Evolutionary conservation across 345 rosid species (phyloP).

Genomic region (Eucalyptus polyanthemos): DNA sequence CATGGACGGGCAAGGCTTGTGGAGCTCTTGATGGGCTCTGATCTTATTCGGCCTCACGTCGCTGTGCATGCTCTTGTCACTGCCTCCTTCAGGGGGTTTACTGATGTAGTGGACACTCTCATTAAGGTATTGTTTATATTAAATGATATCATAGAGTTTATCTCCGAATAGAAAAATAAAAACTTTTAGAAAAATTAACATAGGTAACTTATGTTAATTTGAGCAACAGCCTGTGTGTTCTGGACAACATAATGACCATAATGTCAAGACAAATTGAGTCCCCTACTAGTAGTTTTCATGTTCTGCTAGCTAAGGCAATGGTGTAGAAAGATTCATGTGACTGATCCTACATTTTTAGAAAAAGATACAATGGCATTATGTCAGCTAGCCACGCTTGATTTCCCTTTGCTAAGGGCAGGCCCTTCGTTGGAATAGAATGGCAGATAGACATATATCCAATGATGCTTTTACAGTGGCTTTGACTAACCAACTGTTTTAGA

Average conservation of each 20-base stretch:
- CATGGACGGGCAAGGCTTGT: conserved; percentile 58
- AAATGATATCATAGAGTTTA: neutral
- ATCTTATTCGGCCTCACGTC: conserved; percentile 73
- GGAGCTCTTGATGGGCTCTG: conserved; percentile 81
- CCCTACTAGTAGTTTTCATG: neutral
- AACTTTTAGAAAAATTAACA: neutral
- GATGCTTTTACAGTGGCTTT: neutral
- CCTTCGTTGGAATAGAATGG: neutral
- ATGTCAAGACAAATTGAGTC: neutral
- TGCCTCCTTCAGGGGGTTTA: conserved; percentile 84
- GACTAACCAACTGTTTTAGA: neutral
- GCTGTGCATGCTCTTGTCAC: conserved; percentile 84
- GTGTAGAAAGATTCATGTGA: neutral
- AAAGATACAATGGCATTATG: neutral
- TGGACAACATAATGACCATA: neutral
- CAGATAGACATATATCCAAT: neutral
- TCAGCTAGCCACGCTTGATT: neutral
- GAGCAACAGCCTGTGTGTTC: neutral
- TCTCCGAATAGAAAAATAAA: neutral
- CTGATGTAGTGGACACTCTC: conserved; percentile 57
- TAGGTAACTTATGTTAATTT: neutral
- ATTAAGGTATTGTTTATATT: conserved; percentile 17
- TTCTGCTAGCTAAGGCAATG: neutral
- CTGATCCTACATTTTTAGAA: neutral
- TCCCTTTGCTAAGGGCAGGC: neutral